These are phyloP conservation scores for Nidula microcarpa DNA, from an alignment of 768 basidiomycete species.

Conservation along the genomic window DNA sequence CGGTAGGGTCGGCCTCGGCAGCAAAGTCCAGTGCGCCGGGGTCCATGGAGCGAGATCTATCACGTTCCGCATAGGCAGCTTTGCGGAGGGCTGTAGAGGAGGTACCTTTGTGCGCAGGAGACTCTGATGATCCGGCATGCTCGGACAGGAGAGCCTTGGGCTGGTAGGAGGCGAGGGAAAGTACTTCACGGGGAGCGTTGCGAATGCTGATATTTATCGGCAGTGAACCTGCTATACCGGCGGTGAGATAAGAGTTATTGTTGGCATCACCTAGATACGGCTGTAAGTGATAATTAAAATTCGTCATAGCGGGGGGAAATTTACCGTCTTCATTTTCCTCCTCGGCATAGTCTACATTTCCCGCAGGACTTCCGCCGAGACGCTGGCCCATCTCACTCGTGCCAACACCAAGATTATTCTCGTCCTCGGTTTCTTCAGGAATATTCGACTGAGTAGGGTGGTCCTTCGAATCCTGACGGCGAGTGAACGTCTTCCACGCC, in stretches of 20 bases:
- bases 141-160: slow-evolving; percentile 44
- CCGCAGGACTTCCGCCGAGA: background rate
- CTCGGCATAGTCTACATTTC: slow-evolving; percentile 8
- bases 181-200: slow-evolving; percentile 26
- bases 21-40: slow-evolving; percentile 68
- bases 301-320: too few relatives aligned
- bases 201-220: slow-evolving; percentile 56
- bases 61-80: slow-evolving; percentile 66
- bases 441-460: slow-evolving; percentile 13
- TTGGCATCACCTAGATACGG: too few relatives aligned
- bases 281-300: too few relatives aligned
- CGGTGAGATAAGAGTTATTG: background rate
- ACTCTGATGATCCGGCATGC: slow-evolving; percentile 21
- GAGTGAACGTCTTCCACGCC: slow-evolving; percentile 64
- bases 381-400: background rate
- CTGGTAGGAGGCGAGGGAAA: slow-evolving; percentile 58
- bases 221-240: slow-evolving; percentile 47
- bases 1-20: slow-evolving; percentile 46
- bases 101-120: slow-evolving; percentile 22
- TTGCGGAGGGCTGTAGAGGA: slow-evolving; percentile 53
- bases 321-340: background rate
- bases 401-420: slow-evolving; percentile 10
- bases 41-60: slow-evolving; percentile 59
- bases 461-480: slow-evolving; percentile 22
- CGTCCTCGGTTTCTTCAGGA: slow-evolving; percentile 26